Percentiles rank a stretch among this genome's conserved stretches.
These are phyloP conservation scores for Pholiota molesta DNA, from an alignment of 768 basidiomycete species.

Conservation along the genomic window DNA sequence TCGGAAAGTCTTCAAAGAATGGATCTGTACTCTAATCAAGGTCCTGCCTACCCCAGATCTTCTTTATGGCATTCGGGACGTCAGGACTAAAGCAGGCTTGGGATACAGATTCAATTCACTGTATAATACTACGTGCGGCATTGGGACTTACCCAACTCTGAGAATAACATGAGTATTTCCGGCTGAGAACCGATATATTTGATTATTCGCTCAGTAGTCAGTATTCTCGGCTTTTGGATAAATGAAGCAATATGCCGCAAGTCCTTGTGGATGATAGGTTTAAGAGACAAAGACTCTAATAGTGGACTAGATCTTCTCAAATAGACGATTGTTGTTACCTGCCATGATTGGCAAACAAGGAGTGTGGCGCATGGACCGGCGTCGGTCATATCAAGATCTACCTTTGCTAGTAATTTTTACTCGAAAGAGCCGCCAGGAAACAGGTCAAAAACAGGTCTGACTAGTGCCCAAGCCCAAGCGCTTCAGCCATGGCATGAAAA, in stretches of 20 bases:
- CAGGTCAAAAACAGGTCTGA: too few species aligned
- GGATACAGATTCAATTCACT: not conserved
- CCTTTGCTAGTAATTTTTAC: too few species aligned
- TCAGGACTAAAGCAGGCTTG: slow-evolving; percentile 44
- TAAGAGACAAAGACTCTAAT: too few species aligned
- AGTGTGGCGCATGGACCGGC: not conserved
- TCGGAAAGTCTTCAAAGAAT: not conserved
- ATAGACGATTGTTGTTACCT: not conserved
- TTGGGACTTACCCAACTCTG: slow-evolving; percentile 15
- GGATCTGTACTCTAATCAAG: not conserved
- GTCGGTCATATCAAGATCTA: not conserved
- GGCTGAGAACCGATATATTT: too few species aligned
- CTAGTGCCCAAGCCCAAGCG: too few species aligned
- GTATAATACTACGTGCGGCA: not conserved
- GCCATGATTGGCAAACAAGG: not conserved
- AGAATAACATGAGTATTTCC: slow-evolving; percentile 10
- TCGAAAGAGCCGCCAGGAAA: too few species aligned
- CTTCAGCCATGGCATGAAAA: too few species aligned
- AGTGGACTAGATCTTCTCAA: too few species aligned
- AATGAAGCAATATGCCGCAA: too few species aligned
- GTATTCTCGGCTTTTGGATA: too few species aligned
- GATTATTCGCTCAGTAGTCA: too few species aligned
- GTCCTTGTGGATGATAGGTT: too few species aligned
- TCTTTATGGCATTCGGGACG: slow-evolving; percentile 28
- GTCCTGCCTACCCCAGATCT: slow-evolving; percentile 33